These are phyloP conservation scores for Elsinoe arachidis DNA, from an alignment of 2,329 filamentous ascomycete species.

Conservation along the genomic window DNA sequence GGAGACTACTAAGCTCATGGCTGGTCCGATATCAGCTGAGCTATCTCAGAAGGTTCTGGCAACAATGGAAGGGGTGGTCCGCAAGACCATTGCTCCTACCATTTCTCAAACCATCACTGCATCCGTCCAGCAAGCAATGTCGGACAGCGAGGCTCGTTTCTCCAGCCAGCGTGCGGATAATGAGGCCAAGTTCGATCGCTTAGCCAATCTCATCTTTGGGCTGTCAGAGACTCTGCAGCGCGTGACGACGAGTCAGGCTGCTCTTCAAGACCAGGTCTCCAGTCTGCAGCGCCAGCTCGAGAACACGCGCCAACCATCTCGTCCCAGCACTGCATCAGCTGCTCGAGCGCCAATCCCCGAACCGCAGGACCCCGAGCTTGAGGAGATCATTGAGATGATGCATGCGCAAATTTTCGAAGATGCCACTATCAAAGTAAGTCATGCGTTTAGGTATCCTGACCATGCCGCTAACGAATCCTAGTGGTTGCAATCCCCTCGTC, in stretches of 20 bases:
- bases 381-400: conserved; percentile 55
- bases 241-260: conserved; percentile 59
- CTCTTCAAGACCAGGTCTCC: conserved; percentile 52
- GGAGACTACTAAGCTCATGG: conserved; percentile 62
- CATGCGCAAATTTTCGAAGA: conserved; percentile 43
- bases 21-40: conserved; percentile 60
- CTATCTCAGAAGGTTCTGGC: conserved; percentile 61
- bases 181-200: conserved; percentile 60
- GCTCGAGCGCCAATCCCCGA: conserved; percentile 12
- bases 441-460: neutral
- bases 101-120: conserved; percentile 40
- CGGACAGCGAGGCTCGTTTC: neutral
- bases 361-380: conserved; percentile 45
- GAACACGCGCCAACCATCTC: conserved; percentile 25
- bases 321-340: conserved; percentile 3
- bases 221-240: conserved; percentile 60
- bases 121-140: conserved; percentile 4
- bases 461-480: conserved; percentile 20
- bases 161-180: conserved; percentile 42
- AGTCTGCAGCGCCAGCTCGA: conserved; percentile 37
- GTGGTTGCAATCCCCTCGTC: conserved; percentile 55
- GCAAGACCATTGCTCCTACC: conserved; percentile 38
- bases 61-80: conserved; percentile 53
- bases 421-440: conserved; percentile 35
- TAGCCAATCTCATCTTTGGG: conserved; percentile 57